A percentile compares a stretch with the other conserved stretches of the same genome.
These are phyloP conservation scores for Rhododendron vialii DNA, from an alignment of 148 eudicot genomes.

Conservation along the genomic window DNA sequence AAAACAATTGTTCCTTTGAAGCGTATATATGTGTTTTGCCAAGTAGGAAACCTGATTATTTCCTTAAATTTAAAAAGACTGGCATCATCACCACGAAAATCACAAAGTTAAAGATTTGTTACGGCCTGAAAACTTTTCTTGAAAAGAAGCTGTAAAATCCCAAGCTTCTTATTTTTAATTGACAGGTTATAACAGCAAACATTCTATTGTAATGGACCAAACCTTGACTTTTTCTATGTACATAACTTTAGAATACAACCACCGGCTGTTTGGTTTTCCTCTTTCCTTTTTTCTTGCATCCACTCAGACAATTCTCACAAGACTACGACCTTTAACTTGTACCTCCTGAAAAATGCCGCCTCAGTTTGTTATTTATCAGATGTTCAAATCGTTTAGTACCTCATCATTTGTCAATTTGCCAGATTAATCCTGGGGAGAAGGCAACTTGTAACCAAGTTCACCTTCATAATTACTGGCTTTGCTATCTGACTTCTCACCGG, in stretches of 20 bases:
- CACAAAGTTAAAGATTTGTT: neutral
- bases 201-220: neutral
- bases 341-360: neutral
- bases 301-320: neutral
- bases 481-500: neutral
- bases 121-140: neutral
- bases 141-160: neutral
- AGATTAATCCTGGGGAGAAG: neutral
- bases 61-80: neutral
- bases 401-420: neutral
- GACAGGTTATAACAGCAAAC: neutral
- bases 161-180: too few relatives aligned
- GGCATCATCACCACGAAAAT: neutral
- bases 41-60: neutral
- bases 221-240: neutral
- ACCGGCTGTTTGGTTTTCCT: neutral
- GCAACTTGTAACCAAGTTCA: neutral
- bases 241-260: neutral
- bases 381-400: neutral
- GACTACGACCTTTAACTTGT: neutral
- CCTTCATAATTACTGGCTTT: neutral
- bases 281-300: neutral
- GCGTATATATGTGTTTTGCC: too few relatives aligned
- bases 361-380: neutral
- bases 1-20: too few relatives aligned